A percentile compares a stretch with the other conserved stretches of the same genome.
Conservation (phyloP, 148 eudicot species). For the Camellia lanceoleosa region DNA sequence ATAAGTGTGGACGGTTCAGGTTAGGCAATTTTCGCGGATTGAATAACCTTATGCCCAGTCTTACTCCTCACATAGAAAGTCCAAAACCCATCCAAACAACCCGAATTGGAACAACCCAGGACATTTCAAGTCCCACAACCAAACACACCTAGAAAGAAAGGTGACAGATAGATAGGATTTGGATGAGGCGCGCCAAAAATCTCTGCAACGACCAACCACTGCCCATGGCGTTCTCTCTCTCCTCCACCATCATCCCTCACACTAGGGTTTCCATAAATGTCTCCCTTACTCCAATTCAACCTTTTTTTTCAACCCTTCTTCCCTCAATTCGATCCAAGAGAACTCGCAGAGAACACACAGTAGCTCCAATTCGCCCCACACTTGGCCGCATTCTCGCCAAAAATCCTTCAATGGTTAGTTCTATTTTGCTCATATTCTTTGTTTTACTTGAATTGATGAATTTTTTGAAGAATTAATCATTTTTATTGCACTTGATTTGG, state of each 20-base stretch:
- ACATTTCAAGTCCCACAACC: neutral
- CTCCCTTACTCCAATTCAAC: slow-evolving; percentile 12
- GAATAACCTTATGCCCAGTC: too few relatives aligned
- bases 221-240: slow-evolving; percentile 45
- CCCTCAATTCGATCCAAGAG: neutral
- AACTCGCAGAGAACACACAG: neutral
- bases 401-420: slow-evolving; percentile 29
- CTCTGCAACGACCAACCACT: slow-evolving; percentile 11
- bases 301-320: neutral
- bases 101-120: neutral
- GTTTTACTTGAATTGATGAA: too few relatives aligned
- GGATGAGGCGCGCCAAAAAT: slow-evolving; percentile 35
- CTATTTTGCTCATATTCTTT: neutral
- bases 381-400: slow-evolving; percentile 23
- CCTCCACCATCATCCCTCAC: slow-evolving; percentile 23
- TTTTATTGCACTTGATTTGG: neutral
- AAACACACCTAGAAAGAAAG: neutral
- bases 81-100: too few relatives aligned
- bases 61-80: too few relatives aligned
- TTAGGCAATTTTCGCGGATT: too few relatives aligned
- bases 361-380: neutral
- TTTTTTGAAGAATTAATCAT: neutral
- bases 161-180: slow-evolving; percentile 17
- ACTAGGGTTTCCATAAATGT: slow-evolving; percentile 9
- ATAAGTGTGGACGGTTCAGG: too few relatives aligned